These are phyloP conservation scores for Candida andamanensis DNA, from an alignment of 805 yeast genomes.

Conservation along the genomic window DNA sequence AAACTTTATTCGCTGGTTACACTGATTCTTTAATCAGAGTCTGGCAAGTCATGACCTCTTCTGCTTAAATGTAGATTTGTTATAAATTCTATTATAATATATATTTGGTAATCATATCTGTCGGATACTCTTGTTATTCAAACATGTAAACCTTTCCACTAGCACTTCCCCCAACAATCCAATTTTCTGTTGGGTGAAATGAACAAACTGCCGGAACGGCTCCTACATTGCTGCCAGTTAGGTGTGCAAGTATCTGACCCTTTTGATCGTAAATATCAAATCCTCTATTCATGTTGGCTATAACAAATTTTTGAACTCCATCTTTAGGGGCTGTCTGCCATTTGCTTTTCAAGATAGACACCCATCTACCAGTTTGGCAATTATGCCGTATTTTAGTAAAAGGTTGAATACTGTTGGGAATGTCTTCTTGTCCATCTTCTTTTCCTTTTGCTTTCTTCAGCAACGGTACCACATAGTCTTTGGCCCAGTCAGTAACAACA, in stretches of 20 bases:
- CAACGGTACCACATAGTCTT: slow-evolving; percentile 4
- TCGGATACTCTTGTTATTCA: no score
- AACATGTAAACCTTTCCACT: slow-evolving; percentile 81
- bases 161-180: slow-evolving; percentile 93
- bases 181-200: slow-evolving; percentile 81
- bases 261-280: slow-evolving; percentile 75
- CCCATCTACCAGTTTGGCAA: slow-evolving; percentile 98
- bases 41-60: slow-evolving; percentile 98
- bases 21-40: slow-evolving; percentile 99
- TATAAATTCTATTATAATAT: background rate
- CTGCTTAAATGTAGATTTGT: slow-evolving; percentile 28
- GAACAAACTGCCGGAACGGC: slow-evolving; percentile 90
- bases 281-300: slow-evolving; percentile 88
- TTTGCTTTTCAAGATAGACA: slow-evolving; percentile 78
- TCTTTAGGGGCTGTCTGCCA: slow-evolving; percentile 79
- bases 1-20: slow-evolving; percentile 99
- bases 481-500: slow-evolving; percentile 23
- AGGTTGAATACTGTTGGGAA: slow-evolving; percentile 49
- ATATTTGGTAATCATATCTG: background rate
- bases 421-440: slow-evolving; percentile 13
- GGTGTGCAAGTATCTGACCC: slow-evolving; percentile 76
- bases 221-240: slow-evolving; percentile 58
- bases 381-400: slow-evolving; percentile 69
- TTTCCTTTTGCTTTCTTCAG: slow-evolving; percentile 2
- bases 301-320: slow-evolving; percentile 74